Evolutionary conservation across 345 rosid genomes (phyloP), one percentile per base, ranked within the genome.

Genomic region (Brassica rapa): DNA sequence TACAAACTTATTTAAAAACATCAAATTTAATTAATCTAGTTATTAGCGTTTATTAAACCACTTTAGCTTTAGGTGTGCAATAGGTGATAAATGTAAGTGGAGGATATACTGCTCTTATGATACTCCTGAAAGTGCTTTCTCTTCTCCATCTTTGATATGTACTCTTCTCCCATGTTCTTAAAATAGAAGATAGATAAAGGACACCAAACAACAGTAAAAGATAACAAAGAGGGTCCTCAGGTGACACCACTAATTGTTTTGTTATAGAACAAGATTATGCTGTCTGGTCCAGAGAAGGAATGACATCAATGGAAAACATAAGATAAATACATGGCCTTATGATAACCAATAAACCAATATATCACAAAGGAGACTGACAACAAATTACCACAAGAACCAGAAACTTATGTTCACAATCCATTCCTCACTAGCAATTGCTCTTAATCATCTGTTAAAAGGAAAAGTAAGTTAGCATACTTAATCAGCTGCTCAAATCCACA

Each of bases 371-470:
- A 51, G 75, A 60, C 68, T 51, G 82, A 77, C 59, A 81, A 70
- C 65, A 84, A 51, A 76, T 70, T 82, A 74, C 73, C 81, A 75
- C 72, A 23, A 35, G 81, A 79, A 68, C 77, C 83, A 83, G 70
- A 79, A 69, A 66, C 51, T 69, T 74, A 80, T 80, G 84, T 83
- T 82, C 57, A 71, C 81, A 80, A 76, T 56, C 83, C 84, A 80
- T 83, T 79, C 88, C 76, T 83, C 77, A 73, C 66, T 79, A 75
- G 87, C 79, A 84, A 88, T 87, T 16, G 76, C 80, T 66, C 60
- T 62, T 23, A 80, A 77, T 85, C 80, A 85, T 88, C 98, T 88
- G 88, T 79, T 82, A 65, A 84, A 33, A 84, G 81, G 85, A 86
- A 81, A 86, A 79, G 83, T 79, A 70, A 72, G 78, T 86, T 79